Evolutionary conservation across 2,329 filamentous ascomycete species (phyloP), one percentile per base, ranked within the genome.

Genomic region (Cladosporium sp.): DNA sequence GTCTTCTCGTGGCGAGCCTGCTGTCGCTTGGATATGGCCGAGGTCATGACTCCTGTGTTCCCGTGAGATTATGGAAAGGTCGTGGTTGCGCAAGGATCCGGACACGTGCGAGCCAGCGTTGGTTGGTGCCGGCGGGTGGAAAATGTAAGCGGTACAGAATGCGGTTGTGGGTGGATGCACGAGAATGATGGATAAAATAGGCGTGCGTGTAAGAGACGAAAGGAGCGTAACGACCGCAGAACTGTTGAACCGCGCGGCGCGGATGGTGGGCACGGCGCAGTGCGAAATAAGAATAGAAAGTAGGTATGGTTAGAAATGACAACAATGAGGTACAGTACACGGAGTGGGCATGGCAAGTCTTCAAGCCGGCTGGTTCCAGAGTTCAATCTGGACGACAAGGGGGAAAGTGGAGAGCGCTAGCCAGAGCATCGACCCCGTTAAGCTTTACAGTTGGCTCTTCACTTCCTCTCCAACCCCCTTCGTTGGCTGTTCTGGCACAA

Each of bases 1-100:
- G 83, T 77, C 68, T 89, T 89, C 76, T 99, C 93, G 71, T 99
- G 96, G 73, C 93, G 91, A 77, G 88, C 89, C 79, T 96, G 92
- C 75, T 96, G 89, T 73, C 93, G 89, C 80, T 97, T 99, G 78
- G 85, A 96, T 69, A 95, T 77, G 39, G 83, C 78, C 50, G 80
- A 79, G 51, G 88, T 80, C 88, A 91, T 93, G 55, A 52, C 61
- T 43, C 38, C 12, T 24, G 49, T 22, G 40, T 22, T 29, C 32
- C 19, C 11, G 20, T 30, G 18, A 41, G 24, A 34, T n/a, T n/a
- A n/a, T n/a, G n/a, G 13, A 34, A 17, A 37, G 15, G 36, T 42
- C 18, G 19, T 27, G n/a, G 50, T 50, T 44, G 50, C 50, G 43
- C 48, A 51, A 44, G 32, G 19, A 18, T 43, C 7, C 24, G 13